phyloP scores from a whole-genome alignment of 176 grass and related monocot genomes.

The Musa troglodytarum region DNA sequence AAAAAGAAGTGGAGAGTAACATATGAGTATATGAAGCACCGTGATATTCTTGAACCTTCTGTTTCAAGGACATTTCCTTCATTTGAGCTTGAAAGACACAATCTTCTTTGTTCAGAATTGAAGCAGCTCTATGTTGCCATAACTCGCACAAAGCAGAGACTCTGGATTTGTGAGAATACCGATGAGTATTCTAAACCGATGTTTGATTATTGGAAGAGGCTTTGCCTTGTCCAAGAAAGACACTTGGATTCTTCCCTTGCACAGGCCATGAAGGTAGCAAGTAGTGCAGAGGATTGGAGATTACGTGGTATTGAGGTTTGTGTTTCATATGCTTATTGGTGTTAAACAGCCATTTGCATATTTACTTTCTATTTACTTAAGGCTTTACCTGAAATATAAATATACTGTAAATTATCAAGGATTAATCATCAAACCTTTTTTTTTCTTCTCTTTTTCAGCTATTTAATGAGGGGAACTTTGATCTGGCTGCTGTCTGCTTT shows the following conservation, averaged over 20 bases:
- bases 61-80: constrained; percentile 31
- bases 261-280: constrained; percentile 53
- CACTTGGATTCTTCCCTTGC: constrained; percentile 49
- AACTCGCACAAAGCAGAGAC: constrained; percentile 72
- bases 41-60: constrained; percentile 27
- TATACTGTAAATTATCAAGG: background rate
- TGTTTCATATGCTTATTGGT: background rate
- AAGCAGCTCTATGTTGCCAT: constrained; percentile 96
- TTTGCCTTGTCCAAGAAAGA: constrained; percentile 68
- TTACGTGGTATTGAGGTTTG: constrained; percentile 59
- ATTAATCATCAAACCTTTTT: background rate
- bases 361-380: background rate
- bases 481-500: constrained; percentile 83
- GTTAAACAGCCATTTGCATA: too few relatives aligned
- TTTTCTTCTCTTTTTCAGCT: constrained; percentile 32
- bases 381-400: background rate
- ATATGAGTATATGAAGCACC: constrained; percentile 59
- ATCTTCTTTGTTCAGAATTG: constrained; percentile 82
- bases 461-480: constrained; percentile 71
- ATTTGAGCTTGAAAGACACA: constrained; percentile 48
- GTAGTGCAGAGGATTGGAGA: constrained; percentile 69
- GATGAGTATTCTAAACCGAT: constrained; percentile 59
- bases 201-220: constrained; percentile 84
- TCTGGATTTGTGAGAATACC: constrained; percentile 81
- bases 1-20: constrained; percentile 73